Percentiles rank a stretch among this genome's conserved stretches.
Conservation (phyloP, 768 basidiomycete genomes). For the Sutorius australiensis region DNA sequence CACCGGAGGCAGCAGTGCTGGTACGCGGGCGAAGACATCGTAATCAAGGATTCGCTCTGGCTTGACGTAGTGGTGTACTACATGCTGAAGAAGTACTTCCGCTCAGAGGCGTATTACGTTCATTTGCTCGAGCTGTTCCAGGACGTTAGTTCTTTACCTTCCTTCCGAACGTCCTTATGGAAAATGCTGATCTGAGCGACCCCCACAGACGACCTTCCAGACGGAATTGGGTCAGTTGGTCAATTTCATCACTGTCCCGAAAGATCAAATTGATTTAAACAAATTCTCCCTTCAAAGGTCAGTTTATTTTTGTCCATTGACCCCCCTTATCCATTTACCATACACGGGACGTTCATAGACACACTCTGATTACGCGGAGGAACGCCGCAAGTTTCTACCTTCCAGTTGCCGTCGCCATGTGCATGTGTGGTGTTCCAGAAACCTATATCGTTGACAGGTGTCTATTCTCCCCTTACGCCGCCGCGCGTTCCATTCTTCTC, state of each 20-base stretch:
- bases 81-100: neutral
- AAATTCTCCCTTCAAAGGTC: constrained; percentile 4
- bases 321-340: neutral
- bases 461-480: neutral
- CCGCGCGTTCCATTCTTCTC: constrained; percentile 1
- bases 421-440: constrained; percentile 1
- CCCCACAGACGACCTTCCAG: constrained; percentile 1
- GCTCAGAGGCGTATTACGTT: neutral
- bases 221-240: constrained; percentile 3
- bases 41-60: neutral
- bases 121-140: constrained; percentile 2
- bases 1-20: neutral
- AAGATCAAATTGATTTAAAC: neutral
- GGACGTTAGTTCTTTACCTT: neutral
- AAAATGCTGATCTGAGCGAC: neutral
- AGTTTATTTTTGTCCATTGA: neutral
- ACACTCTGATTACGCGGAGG: neutral
- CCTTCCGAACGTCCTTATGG: too few relatives aligned
- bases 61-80: neutral
- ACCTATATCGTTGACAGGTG: neutral
- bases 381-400: constrained; percentile 4
- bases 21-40: neutral
- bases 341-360: neutral
- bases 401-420: constrained; percentile 1
- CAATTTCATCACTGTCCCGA: neutral